Conservation (phyloP, 1,284 basidiomycete genomes). For the Tilletia caries region DNA sequence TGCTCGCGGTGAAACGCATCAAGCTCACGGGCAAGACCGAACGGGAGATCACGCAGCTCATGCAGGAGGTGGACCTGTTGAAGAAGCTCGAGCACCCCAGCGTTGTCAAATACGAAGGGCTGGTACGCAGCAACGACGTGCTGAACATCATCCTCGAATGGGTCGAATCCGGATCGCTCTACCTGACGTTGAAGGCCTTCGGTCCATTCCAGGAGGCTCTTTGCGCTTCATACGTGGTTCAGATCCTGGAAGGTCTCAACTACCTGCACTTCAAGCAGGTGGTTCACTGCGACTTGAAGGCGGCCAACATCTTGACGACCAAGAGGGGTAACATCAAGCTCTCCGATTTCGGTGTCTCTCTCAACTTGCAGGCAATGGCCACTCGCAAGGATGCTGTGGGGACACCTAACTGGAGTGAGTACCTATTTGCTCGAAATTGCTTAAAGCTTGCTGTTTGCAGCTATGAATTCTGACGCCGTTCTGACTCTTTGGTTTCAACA, state of each 20-base stretch:
- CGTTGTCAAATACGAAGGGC: slow-evolving; percentile 93
- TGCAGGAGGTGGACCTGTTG: slow-evolving; percentile 84
- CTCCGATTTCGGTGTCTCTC: slow-evolving; percentile 61
- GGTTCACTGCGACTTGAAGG: slow-evolving; percentile 61
- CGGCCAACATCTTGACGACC: slow-evolving; percentile 62
- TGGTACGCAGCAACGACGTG: slow-evolving; percentile 80
- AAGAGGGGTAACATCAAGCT: slow-evolving; percentile 61
- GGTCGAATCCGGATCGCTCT: slow-evolving; percentile 87
- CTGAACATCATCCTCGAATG: slow-evolving; percentile 91
- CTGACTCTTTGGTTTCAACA: no score
- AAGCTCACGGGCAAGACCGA: slow-evolving; percentile 78
- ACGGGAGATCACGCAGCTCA: slow-evolving; percentile 72
- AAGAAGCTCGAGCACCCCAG: slow-evolving; percentile 83
- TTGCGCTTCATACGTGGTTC: slow-evolving; percentile 82
- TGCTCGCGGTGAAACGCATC: slow-evolving; percentile 91
- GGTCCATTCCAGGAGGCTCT: slow-evolving; percentile 84
- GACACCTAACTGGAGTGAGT: slow-evolving; percentile 85
- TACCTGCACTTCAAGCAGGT: slow-evolving; percentile 72
- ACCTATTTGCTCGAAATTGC: no score
- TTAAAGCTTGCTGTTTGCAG: background rate
- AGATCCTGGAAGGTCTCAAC: slow-evolving; percentile 85
- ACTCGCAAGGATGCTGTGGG: slow-evolving; percentile 70
- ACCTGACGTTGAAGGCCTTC: slow-evolving; percentile 83
- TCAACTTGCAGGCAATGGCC: slow-evolving; percentile 57
- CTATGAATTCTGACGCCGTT: no score